Evolutionary conservation across 192 early-diverging fungal genomes (phyloP).

Genomic region (Irineochytrium annulatum): DNA sequence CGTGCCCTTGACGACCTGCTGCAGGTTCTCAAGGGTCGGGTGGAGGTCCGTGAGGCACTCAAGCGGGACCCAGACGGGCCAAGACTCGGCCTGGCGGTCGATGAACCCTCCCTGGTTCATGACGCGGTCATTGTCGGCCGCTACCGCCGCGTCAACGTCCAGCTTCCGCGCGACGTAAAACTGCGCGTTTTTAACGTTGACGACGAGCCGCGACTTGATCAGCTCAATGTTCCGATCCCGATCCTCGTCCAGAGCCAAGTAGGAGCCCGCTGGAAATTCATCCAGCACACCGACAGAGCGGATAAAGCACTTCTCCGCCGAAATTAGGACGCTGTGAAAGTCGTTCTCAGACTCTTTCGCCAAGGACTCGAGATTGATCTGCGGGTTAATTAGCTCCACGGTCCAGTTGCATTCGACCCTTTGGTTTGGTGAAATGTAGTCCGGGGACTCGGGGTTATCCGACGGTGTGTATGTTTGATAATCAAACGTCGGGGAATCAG

Average conservation of each 20-base stretch:
- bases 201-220: conserved; percentile 58
- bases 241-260: conserved; percentile 30
- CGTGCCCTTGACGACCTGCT: conserved; percentile 56
- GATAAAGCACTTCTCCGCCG: conserved; percentile 56
- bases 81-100: conserved; percentile 14
- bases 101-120: background rate
- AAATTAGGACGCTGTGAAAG: conserved; percentile 51
- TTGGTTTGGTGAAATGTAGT: conserved; percentile 53
- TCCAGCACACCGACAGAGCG: conserved; percentile 58
- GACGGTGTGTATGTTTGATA: conserved; percentile 31
- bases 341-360: conserved; percentile 32
- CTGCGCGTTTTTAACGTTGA: conserved; percentile 63
- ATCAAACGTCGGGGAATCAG: conserved; percentile 12
- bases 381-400: conserved; percentile 65
- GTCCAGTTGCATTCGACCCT: conserved; percentile 53
- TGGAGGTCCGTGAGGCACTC: conserved; percentile 59
- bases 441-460: conserved; percentile 41
- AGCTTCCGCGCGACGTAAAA: conserved; percentile 48
- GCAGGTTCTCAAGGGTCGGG: conserved; percentile 43
- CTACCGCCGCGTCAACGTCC: conserved; percentile 32
- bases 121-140: conserved; percentile 4
- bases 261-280: conserved; percentile 2
- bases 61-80: conserved; percentile 68
- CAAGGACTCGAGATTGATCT: conserved; percentile 64
- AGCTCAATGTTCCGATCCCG: conserved; percentile 48